A percentile compares a stretch with the other conserved stretches of the same genome.
These are phyloP conservation scores for Scutellaria minor DNA, from an alignment of 257 asterid species.

Conservation along the genomic window DNA sequence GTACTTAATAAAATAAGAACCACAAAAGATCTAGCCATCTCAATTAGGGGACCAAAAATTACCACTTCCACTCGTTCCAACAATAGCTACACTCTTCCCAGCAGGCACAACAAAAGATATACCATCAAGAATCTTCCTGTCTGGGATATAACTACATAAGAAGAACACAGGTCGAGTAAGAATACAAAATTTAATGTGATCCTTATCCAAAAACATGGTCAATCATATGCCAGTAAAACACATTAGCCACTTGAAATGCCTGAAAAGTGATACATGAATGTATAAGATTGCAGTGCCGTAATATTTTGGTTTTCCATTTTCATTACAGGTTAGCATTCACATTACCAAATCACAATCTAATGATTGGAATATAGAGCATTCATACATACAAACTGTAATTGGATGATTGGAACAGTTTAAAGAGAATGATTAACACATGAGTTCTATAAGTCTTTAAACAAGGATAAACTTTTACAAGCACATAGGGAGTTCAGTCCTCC, in stretches of 20 bases:
- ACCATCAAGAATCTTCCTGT: conserved; percentile 93
- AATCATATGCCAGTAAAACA: not conserved
- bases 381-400: not conserved
- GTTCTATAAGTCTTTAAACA: not conserved
- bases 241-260: conserved; percentile 19
- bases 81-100: conserved; percentile 98
- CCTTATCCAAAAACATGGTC: conserved; percentile 16
- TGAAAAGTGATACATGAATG: conserved; percentile 8
- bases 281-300: conserved; percentile 3
- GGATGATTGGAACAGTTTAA: not conserved
- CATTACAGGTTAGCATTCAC: conserved; percentile 10
- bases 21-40: conserved; percentile 1
- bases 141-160: conserved; percentile 69
- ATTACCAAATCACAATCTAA: not conserved
- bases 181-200: conserved; percentile 2
- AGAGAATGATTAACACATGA: conserved; percentile 3
- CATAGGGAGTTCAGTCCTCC: not conserved
- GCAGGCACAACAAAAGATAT: conserved; percentile 90
- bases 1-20: conserved; percentile 14
- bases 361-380: conserved; percentile 1
- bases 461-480: not conserved
- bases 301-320: conserved; percentile 13
- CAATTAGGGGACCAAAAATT: conserved; percentile 35
- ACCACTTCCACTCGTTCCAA: conserved; percentile 99
- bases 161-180: conserved; percentile 35